Base-by-base conservation (phyloP, 2,329 filamentous ascomycete species). In the Bipolaris gigantea region DNA sequence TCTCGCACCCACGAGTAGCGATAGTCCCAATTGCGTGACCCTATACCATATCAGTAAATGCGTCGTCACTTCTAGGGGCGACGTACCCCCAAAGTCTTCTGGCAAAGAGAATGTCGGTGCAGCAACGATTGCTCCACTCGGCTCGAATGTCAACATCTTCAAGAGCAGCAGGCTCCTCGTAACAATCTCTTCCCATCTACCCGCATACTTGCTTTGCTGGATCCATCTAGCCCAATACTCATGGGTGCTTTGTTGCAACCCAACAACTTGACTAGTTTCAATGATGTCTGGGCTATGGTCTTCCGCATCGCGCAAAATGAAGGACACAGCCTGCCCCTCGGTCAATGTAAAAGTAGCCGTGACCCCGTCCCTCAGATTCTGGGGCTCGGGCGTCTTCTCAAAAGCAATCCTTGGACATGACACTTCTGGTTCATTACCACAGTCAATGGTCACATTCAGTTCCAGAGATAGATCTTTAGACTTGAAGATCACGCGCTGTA, bases 1-100 rank as follows among this genome's bases (percentile, higher is more conserved):
- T 92, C 89, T 19, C 89, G 82, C 33, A 92, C 84, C 89, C 89
- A 92, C 9, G 82, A 89, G 73, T 84, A 92, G n/a, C 87, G 81
- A 66, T 89, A 89, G 69, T 89, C 87, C 86, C 80, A 82, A 45
- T 82, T 82, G 15, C 80, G 81, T 18, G 56, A 50, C 10, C 88
- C 88, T 16, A 16, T 3, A 3, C 3, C 23, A 16, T 35, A 23
- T 32, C 21, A 36, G 23, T 2, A n/a, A 25, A 7, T 15, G 2
- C 16, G 18, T 23, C 3, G 25, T 35, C 10, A 15, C 5, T 9
- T 3, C 15, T 19, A 15, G 2, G 36, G 25, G 3, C 11, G 35
- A 57, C 49, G 11, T 51, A 63, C 67, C 67, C 50, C 66, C 62
- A 41, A 70, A 64, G 46, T 87, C 86, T 69, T 92, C 89, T 0